Percentiles rank a stretch among this genome's conserved stretches.
phyloP scores from a whole-genome alignment of 176 grass and related monocot species.

The Raddia distichophylla region DNA sequence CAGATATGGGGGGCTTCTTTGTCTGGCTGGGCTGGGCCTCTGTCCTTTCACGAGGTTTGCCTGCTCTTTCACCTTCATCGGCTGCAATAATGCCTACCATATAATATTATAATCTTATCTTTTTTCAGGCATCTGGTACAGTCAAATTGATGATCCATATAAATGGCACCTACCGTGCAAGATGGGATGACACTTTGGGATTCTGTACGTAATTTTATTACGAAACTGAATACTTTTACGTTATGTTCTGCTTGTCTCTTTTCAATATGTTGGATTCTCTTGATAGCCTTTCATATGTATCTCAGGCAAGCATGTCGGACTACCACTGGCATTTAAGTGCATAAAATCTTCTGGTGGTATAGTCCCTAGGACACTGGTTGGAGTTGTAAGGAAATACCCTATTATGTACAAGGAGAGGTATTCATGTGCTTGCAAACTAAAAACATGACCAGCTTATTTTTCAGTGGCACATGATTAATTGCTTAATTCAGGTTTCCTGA shows the following conservation, averaged over 20 bases:
- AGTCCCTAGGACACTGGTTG: conserved; percentile 79
- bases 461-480: conserved; percentile 27
- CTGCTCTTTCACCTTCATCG: conserved; percentile 28
- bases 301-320: conserved; percentile 72
- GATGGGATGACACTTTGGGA: conserved; percentile 80
- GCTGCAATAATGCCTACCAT: neutral
- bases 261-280: conserved; percentile 23
- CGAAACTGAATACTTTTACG: conserved; percentile 6
- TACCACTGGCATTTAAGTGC: conserved; percentile 82
- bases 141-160: conserved; percentile 70
- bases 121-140: conserved; percentile 64
- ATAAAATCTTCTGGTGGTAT: conserved; percentile 80
- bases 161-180: conserved; percentile 85
- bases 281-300: conserved; percentile 29
- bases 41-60: conserved; percentile 82
- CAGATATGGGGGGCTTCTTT: conserved; percentile 90
- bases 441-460: conserved; percentile 15
- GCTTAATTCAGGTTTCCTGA: conserved; percentile 69
- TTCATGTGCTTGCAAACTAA: conserved; percentile 34
- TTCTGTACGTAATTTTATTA: conserved; percentile 71
- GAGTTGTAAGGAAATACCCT: conserved; percentile 85
- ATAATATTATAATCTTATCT: conserved; percentile 27
- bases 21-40: conserved; percentile 81
- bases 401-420: conserved; percentile 90
- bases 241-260: conserved; percentile 37